These are phyloP conservation scores for Daedaleopsis nitida DNA, from an alignment of 768 basidiomycete species.

Conservation along the genomic window DNA sequence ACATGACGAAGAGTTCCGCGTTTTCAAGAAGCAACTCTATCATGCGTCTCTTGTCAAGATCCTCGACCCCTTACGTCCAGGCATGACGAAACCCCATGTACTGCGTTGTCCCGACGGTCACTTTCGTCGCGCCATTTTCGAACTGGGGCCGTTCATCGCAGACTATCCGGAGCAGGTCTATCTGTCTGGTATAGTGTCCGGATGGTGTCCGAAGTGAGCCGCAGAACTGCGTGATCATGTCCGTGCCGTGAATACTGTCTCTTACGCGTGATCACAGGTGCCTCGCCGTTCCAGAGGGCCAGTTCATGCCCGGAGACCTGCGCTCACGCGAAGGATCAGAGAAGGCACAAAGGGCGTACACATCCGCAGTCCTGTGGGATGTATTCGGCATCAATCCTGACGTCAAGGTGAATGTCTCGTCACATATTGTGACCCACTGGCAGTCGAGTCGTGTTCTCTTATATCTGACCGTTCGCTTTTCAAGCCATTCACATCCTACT, in stretches of 20 bases:
- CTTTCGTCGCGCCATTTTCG: constrained; percentile 31
- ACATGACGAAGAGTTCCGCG: no score
- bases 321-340: no score
- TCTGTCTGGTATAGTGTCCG: constrained; percentile 29
- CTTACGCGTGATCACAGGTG: no score
- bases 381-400: constrained; percentile 29
- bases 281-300: background rate
- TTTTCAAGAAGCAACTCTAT: constrained; percentile 26
- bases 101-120: constrained; percentile 38
- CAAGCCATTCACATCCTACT: constrained; percentile 25
- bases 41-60: constrained; percentile 18
- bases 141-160: constrained; percentile 38
- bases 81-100: constrained; percentile 21
- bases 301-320: no score
- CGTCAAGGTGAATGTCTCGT: constrained; percentile 28
- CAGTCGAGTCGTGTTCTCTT: no score
- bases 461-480: no score
- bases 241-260: no score
- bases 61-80: constrained; percentile 10
- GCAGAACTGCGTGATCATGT: no score
- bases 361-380: constrained; percentile 25
- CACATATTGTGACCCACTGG: background rate
- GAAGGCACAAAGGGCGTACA: no score
- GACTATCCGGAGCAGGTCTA: constrained; percentile 42
- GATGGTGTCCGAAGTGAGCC: constrained; percentile 32